Evolutionary conservation across 306 rosid species (phyloP).

Genomic region (Vigna radiata): DNA sequence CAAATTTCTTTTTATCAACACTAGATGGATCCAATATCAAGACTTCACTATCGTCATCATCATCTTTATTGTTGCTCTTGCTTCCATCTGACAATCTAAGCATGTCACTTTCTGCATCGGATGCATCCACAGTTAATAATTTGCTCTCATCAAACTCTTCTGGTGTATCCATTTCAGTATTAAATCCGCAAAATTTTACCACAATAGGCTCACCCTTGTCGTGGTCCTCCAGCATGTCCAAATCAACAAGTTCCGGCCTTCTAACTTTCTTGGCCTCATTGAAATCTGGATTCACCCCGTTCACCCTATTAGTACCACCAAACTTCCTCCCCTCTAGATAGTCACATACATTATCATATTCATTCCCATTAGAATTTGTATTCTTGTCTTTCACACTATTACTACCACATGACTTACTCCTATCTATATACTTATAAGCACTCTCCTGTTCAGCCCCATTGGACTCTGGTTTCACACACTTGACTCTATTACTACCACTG

Average conservation of each 20-base stretch:
- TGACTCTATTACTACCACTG: slow-evolving; percentile 44
- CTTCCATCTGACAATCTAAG: slow-evolving; percentile 45
- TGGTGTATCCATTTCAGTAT: slow-evolving; percentile 18
- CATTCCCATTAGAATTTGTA: neutral
- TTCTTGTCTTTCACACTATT: slow-evolving; percentile 39
- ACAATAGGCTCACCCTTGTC: neutral
- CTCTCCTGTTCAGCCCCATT: slow-evolving; percentile 17
- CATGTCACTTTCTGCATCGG: slow-evolving; percentile 37
- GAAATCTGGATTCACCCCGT: slow-evolving; percentile 10
- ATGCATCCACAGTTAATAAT: slow-evolving; percentile 24
- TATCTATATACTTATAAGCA: slow-evolving; percentile 29
- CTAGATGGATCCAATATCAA: slow-evolving; percentile 47
- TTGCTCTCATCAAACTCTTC: slow-evolving; percentile 25
- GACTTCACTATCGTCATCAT: slow-evolving; percentile 38
- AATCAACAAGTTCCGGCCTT: slow-evolving; percentile 36
- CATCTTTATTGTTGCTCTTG: slow-evolving; percentile 32
- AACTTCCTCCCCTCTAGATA: slow-evolving; percentile 38
- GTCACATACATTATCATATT: slow-evolving; percentile 12
- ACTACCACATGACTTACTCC: slow-evolving; percentile 35
- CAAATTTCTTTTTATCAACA: slow-evolving; percentile 43
- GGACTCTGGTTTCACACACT: neutral
- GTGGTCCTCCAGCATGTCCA: slow-evolving; percentile 39
- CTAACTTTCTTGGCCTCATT: slow-evolving; percentile 37
- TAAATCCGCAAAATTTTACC: slow-evolving; percentile 12
- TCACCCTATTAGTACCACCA: slow-evolving; percentile 43